Conservation (phyloP, 768 basidiomycete species). For the Leucocoprinus leucothites region DNA sequence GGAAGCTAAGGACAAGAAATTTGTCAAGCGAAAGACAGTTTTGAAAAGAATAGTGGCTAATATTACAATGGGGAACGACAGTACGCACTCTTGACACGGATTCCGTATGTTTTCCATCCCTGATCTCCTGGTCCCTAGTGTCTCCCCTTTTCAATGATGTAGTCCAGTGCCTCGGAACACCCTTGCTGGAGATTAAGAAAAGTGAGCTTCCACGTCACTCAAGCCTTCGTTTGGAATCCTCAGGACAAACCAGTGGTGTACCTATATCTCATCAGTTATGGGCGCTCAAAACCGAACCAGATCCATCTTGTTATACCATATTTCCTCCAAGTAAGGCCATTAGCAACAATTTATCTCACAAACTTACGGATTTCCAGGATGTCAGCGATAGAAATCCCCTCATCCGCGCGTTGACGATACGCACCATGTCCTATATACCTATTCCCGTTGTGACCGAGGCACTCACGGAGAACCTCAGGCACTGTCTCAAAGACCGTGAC, state of each 20-base stretch:
- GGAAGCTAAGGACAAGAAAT: conserved; percentile 97
- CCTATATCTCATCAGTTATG: conserved; percentile 96
- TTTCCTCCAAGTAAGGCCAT: conserved; percentile 70
- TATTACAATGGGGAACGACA: conserved; percentile 99
- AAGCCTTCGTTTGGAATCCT: conserved; percentile 11
- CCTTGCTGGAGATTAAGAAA: conserved; percentile 97
- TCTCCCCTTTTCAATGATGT: conserved; percentile 94
- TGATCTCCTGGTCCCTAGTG: conserved; percentile 48
- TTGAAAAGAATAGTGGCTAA: conserved; percentile 98
- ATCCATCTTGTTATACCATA: conserved; percentile 89
- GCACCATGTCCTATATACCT: conserved; percentile 99
- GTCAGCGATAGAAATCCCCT: conserved; percentile 95
- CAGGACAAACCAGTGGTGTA: conserved; percentile 76
- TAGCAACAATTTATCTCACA: conserved; percentile 1
- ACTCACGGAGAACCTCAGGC: conserved; percentile 85
- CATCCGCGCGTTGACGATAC: conserved; percentile 93
- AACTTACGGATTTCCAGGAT: conserved; percentile 53
- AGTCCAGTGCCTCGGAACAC: conserved; percentile 92
- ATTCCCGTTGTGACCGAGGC: conserved; percentile 85
- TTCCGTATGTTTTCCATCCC: conserved; percentile 15
- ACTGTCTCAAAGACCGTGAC: conserved; percentile 90
- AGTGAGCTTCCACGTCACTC: conserved; percentile 51
- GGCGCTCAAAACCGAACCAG: conserved; percentile 89
- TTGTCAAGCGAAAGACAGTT: conserved; percentile 85
- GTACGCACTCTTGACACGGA: conserved; percentile 49